Percentiles rank a stretch among this genome's conserved stretches.
These are phyloP conservation scores for Evernia prunastri DNA, from an alignment of 495 filamentous ascomycete species.

Conservation along the genomic window DNA sequence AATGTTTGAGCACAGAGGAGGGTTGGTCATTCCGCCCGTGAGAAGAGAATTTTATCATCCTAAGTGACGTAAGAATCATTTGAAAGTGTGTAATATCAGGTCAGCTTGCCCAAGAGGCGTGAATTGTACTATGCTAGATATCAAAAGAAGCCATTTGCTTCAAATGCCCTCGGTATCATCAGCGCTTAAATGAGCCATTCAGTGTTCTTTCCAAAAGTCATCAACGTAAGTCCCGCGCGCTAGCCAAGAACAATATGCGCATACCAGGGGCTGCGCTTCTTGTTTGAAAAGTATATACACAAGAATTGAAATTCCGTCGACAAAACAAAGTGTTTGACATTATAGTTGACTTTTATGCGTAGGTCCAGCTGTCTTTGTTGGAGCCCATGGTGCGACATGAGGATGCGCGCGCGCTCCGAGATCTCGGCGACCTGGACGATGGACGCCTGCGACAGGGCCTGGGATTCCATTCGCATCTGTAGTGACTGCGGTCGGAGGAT, in stretches of 20 bases:
- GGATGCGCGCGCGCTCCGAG: background rate
- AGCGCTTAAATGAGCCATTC: background rate
- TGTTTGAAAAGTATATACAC: background rate
- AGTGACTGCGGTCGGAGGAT: background rate
- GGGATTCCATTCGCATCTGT: background rate
- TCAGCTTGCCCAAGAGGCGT: background rate
- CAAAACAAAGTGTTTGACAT: background rate
- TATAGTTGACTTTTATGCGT: background rate
- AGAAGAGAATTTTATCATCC: too few relatives aligned
- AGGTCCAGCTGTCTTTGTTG: background rate
- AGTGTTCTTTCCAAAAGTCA: background rate
- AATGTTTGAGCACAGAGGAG: background rate
- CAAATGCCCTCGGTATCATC: background rate
- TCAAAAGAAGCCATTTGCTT: background rate
- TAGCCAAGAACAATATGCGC: background rate
- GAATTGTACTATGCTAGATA: background rate
- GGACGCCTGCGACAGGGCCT: background rate
- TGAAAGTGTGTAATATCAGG: background rate
- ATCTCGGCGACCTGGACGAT: background rate
- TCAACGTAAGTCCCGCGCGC: background rate
- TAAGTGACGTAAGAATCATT: too few relatives aligned
- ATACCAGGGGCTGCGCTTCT: background rate
- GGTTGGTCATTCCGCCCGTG: too few relatives aligned
- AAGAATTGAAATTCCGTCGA: background rate
- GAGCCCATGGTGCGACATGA: background rate